These are phyloP conservation scores for Pythium rishiriense DNA, from an alignment of 352 stramenopile genomes.

Conservation along the genomic window DNA sequence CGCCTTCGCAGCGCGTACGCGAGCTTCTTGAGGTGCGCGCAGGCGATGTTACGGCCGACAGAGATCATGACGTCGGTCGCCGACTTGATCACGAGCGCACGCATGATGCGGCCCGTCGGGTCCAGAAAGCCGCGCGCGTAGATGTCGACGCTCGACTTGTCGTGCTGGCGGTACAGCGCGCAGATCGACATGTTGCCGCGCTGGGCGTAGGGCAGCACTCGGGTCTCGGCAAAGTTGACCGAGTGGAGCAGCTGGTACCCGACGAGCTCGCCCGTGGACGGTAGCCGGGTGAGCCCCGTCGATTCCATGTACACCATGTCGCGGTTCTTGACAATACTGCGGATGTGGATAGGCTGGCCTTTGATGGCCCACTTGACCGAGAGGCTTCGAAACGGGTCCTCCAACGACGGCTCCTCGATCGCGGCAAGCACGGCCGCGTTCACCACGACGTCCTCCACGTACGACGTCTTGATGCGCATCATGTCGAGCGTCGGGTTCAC, in stretches of 20 bases:
- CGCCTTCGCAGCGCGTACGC: conserved; percentile 25
- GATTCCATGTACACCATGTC: conserved; percentile 66
- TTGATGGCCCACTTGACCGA: conserved; percentile 71
- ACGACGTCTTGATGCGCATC: conserved; percentile 59
- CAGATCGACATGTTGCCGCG: conserved; percentile 66
- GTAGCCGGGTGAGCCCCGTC: conserved; percentile 39
- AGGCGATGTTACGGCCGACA: conserved; percentile 38
- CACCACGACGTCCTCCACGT: conserved; percentile 48
- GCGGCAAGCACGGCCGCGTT: conserved; percentile 58
- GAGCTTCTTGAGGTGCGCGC: conserved; percentile 70
- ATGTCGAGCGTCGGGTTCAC: conserved; percentile 40
- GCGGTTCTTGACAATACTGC: conserved; percentile 44
- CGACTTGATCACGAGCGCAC: conserved; percentile 37
- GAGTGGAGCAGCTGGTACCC: conserved; percentile 70
- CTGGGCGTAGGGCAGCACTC: conserved; percentile 35
- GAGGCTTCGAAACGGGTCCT: conserved; percentile 57
- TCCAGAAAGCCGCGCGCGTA: too few relatives aligned
- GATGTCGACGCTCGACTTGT: conserved; percentile 51
- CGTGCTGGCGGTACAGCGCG: conserved; percentile 49
- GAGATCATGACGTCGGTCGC: conserved; percentile 41
- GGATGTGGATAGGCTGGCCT: conserved; percentile 42
- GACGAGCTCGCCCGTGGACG: conserved; percentile 49
- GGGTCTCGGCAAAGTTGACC: conserved; percentile 61
- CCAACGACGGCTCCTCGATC: conserved; percentile 38
- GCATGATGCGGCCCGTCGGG: conserved; percentile 40